Evolutionary conservation across 192 early-diverging fungal species (phyloP), one percentile per base, ranked within the genome.

Genomic region (Gryganskiella cystojenkinii): DNA sequence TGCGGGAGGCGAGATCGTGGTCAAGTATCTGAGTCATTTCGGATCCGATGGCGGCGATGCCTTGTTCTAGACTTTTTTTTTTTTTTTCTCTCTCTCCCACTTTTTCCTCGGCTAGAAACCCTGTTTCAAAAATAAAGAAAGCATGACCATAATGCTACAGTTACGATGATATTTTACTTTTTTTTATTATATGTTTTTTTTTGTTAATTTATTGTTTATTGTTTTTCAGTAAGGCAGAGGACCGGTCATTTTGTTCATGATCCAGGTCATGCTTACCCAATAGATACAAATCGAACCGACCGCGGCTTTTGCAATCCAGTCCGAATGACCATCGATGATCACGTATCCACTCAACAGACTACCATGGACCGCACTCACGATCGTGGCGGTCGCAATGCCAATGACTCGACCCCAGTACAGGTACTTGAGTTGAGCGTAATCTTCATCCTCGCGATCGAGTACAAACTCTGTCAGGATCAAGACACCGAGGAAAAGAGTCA

Each of bases 1-100:
- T 20, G 70, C 75, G 5, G 66, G 52, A 20, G 74, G 74, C n/a
- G 74, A 78, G 67, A 78, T 78, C 46, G 61, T 78, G 44, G 74
- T 78, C 53, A 78, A 78, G 61, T 78, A 78, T 34, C 9, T 78
- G 61, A 78, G 54, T 34, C 56, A 71, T 43, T 75, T 75, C 56
- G 71, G 71, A 24, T 46, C 57, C 11, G 71, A 64, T 35, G 57
- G 49, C n/a, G 68, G 28, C 19, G 64, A 34, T 24, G 10, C 31
- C 24, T 15, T 22, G 30, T 64, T 52, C 47, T 63, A 37, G 33
- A 68, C n/a, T n/a, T n/a, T 15, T 33, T 27, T 11, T 57, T 37
- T 17, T 59, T 59, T 59, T 2, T 43, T 19, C 13, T 3, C 37
- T 17, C 33, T 43, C 37, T 42, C 14, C 11, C 10, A n/a, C n/a